A percentile compares a stretch with the other conserved stretches of the same genome.
These are phyloP conservation scores for Selaginella moellendorffii DNA, from an alignment of 75 land plant genomes.

Conservation along the genomic window DNA sequence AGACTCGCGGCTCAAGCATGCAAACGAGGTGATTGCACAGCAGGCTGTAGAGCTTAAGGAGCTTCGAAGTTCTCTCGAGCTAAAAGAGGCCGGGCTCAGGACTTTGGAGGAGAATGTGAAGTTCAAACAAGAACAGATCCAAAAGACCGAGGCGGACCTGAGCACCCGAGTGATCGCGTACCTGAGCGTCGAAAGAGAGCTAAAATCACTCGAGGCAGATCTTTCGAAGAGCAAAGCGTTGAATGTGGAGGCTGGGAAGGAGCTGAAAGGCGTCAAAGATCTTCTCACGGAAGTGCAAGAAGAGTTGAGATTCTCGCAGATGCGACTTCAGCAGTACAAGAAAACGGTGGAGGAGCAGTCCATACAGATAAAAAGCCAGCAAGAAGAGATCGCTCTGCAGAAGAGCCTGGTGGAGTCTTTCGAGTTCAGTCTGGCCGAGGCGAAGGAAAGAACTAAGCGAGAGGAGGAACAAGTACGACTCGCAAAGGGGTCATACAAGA, in stretches of 20 bases:
- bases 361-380: constrained; percentile 29
- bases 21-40: constrained; percentile 38
- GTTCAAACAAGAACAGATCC: constrained; percentile 38
- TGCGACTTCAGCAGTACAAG: constrained; percentile 33
- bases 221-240: constrained; percentile 21
- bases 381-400: constrained; percentile 41
- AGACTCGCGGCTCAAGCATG: constrained; percentile 33
- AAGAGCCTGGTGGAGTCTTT: constrained; percentile 23
- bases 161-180: constrained; percentile 46
- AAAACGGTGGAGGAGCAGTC: constrained; percentile 38
- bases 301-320: constrained; percentile 48
- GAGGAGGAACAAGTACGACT: constrained; percentile 37
- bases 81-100: constrained; percentile 38
- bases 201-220: constrained; percentile 36
- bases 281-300: constrained; percentile 49
- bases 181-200: constrained; percentile 43
- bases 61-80: constrained; percentile 29
- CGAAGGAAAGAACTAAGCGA: constrained; percentile 36
- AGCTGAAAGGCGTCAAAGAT: constrained; percentile 35
- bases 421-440: constrained; percentile 35
- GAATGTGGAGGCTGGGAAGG: constrained; percentile 28
- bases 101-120: constrained; percentile 19
- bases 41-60: constrained; percentile 36
- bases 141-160: constrained; percentile 39
- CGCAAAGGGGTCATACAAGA: constrained; percentile 27